Base-by-base conservation (phyloP, 108 stramenopile species). In the Cyclostephanos invisitatus region DNA sequence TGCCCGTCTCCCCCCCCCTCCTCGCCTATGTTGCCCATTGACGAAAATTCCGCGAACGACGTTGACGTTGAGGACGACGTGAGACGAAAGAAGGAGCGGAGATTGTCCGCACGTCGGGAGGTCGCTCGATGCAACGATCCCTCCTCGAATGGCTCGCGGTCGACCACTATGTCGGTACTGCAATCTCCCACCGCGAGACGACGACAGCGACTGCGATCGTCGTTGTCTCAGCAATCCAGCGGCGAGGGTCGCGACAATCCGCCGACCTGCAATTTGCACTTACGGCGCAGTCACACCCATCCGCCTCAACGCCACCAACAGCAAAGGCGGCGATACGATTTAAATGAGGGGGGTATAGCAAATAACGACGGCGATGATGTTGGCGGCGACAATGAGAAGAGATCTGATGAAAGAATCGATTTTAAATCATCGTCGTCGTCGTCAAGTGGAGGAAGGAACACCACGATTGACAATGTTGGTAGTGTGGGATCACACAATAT, bases 101-200 rank as follows among this genome's bases (percentile, higher is more conserved):
- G 65, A 62, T 42, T 71, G 37, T 51, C 64, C 2, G 70, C 64
- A 0, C 51, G 61, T 55, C 68, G 64, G 32, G 75, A 77, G 42
- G 75, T 77, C 0, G 75, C 64, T 77, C 67, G 32, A 32, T 4
- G 2, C 32, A 4, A 32, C 32, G 32, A 32, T 32, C 32, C 32
- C 32, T 2, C 32, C 2, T 32, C 4, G 3, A 32, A 32, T 32
- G 32, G 32, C 32, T 32, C 32, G 32, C 32, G 32, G 32, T 32
- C 32, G 68, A 54, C 68, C 54, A 38, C 63, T 64, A 38, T 53
- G 63, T 18, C 44, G 32, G 63, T 46, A n/a, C n/a, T n/a, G 24
- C 35, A 62, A 29, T 1, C 25, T 11, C 32, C 6, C 50, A n/a
- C 14, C 22, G 32, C 32, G 32, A 14, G 5, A 59, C 18, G 37